A percentile compares a stretch with the other conserved stretches of the same genome.
Evolutionary conservation across 495 filamentous ascomycete genomes (phyloP).

Genomic region (Aspergillus egyptiacus): DNA sequence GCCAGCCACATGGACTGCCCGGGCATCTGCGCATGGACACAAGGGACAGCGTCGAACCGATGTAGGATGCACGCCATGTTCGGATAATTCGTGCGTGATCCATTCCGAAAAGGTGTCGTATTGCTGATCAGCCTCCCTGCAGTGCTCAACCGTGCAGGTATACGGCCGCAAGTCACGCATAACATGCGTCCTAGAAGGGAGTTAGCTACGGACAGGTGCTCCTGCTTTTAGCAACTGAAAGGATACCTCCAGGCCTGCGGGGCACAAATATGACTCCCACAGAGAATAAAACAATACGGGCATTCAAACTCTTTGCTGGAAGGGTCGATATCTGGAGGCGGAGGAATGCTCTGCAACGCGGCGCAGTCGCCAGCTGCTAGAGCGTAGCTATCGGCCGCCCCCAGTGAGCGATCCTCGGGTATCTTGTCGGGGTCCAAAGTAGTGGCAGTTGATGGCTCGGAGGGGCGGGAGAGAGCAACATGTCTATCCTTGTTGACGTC

Average conservation of each 20-base stretch:
- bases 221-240: too few relatives aligned
- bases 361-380: neutral
- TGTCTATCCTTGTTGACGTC: too few relatives aligned
- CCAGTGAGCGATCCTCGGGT: neutral
- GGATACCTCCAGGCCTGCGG: neutral
- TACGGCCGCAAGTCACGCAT: neutral
- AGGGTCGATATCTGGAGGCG: neutral
- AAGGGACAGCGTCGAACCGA: neutral
- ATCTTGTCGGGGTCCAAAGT: neutral
- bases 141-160: neutral
- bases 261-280: neutral
- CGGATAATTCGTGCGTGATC: neutral
- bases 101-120: neutral
- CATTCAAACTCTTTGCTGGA: neutral
- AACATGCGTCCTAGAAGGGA: neutral
- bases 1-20: neutral
- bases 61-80: neutral
- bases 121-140: neutral
- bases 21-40: neutral
- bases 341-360: neutral
- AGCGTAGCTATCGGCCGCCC: neutral
- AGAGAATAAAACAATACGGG: neutral
- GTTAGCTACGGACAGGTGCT: too few relatives aligned
- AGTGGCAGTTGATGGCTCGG: neutral
- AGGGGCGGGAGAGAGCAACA: neutral